Evolutionary conservation across 345 rosid genomes (phyloP).

Genomic region (Sisymbrium irio): DNA sequence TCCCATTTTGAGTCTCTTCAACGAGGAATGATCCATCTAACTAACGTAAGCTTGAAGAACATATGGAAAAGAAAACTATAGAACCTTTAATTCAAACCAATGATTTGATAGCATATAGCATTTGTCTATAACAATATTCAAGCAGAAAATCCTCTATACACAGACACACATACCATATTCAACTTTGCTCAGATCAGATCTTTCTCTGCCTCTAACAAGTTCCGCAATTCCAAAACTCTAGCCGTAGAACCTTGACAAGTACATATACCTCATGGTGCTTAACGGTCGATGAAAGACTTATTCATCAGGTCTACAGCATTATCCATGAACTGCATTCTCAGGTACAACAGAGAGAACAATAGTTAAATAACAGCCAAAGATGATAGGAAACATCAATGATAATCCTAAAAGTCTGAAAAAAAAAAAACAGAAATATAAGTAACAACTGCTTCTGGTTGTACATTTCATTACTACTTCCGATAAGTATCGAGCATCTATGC

Average conservation of each 20-base stretch:
- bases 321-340: slow-evolving; percentile 77
- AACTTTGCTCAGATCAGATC: slow-evolving; percentile 17
- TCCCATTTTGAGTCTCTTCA: neutral
- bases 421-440: neutral
- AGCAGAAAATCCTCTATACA: slow-evolving; percentile 6
- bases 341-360: slow-evolving; percentile 8
- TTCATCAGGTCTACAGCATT: slow-evolving; percentile 80
- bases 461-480: too few relatives aligned
- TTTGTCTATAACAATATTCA: neutral
- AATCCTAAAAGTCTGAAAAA: neutral
- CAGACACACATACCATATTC: slow-evolving; percentile 4
- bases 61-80: neutral
- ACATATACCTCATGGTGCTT: slow-evolving; percentile 14
- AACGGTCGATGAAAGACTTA: slow-evolving; percentile 80
- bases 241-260: slow-evolving; percentile 9
- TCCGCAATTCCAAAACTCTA: slow-evolving; percentile 26
- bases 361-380: neutral
- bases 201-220: slow-evolving; percentile 20
- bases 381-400: neutral
- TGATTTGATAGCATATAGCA: neutral
- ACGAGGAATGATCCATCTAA: neutral
- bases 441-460: neutral
- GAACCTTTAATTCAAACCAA: slow-evolving; percentile 7
- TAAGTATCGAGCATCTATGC: too few relatives aligned
- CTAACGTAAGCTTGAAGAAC: neutral